Evolutionary conservation across 768 basidiomycete species (phyloP).

Genomic region (Podaxis carcinomalis): DNA sequence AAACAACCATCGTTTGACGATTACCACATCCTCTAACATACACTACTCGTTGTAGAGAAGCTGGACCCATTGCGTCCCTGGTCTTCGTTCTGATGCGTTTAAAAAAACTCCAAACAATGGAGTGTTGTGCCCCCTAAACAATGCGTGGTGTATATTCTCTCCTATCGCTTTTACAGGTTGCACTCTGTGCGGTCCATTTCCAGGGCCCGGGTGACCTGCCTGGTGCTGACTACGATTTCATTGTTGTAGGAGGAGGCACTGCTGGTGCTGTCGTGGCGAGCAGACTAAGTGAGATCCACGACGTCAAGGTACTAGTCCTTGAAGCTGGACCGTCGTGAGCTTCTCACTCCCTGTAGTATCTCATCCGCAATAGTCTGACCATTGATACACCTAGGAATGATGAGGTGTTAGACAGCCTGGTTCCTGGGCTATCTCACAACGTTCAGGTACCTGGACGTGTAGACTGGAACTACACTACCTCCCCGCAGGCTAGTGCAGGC

Average conservation of each 20-base stretch:
- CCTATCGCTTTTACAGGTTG: neutral
- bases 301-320: conserved; percentile 39
- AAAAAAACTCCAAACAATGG: neutral
- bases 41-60: neutral
- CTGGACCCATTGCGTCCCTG: no score
- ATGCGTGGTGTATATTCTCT: neutral
- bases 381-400: neutral
- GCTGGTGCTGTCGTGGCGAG: conserved; percentile 46
- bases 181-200: neutral
- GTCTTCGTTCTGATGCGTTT: no score
- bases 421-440: neutral
- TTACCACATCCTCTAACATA: no score
- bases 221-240: conserved; percentile 13
- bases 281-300: conserved; percentile 40
- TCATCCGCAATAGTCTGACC: neutral
- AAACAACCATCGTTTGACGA: no score
- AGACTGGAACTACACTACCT: conserved; percentile 23
- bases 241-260: conserved; percentile 41
- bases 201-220: conserved; percentile 5
- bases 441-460: neutral
- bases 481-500: conserved; percentile 21
- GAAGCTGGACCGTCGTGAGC: conserved; percentile 38
- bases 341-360: neutral
- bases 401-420: neutral
- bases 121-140: neutral